phyloP scores from a whole-genome alignment of 2,329 filamentous ascomycete genomes.

The Botrytis cinerea region DNA sequence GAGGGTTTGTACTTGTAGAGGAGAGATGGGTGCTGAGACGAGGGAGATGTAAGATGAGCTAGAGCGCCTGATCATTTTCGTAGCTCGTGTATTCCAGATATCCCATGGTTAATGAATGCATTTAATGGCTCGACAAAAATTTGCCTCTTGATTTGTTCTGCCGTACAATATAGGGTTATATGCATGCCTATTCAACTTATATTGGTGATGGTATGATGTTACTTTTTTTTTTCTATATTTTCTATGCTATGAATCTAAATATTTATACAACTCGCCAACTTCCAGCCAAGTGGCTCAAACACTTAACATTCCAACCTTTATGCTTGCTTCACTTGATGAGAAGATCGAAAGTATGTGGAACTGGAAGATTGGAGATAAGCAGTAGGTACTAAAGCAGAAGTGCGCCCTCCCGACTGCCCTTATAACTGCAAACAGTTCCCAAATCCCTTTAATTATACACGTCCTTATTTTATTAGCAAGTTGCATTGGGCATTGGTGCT shows the following conservation, averaged over 20 bases:
- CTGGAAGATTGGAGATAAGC: no score
- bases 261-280: neutral
- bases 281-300: neutral
- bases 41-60: slow-evolving; percentile 17
- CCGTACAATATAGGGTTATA: neutral
- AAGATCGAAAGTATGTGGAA: no score
- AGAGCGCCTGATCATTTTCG: slow-evolving; percentile 33
- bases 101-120: slow-evolving; percentile 18
- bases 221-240: neutral
- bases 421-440: no score
- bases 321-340: no score
- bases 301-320: neutral
- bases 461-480: no score
- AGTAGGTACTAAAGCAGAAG: no score
- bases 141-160: neutral
- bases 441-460: no score
- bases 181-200: neutral
- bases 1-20: slow-evolving; percentile 95
- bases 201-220: neutral
- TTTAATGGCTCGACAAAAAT: neutral
- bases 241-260: neutral
- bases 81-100: slow-evolving; percentile 38
- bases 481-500: no score
- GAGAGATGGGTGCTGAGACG: slow-evolving; percentile 11
- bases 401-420: no score